Evolutionary conservation across 1,139 yeast genomes (phyloP).

Genomic region (Blastobotrys persicus): DNA sequence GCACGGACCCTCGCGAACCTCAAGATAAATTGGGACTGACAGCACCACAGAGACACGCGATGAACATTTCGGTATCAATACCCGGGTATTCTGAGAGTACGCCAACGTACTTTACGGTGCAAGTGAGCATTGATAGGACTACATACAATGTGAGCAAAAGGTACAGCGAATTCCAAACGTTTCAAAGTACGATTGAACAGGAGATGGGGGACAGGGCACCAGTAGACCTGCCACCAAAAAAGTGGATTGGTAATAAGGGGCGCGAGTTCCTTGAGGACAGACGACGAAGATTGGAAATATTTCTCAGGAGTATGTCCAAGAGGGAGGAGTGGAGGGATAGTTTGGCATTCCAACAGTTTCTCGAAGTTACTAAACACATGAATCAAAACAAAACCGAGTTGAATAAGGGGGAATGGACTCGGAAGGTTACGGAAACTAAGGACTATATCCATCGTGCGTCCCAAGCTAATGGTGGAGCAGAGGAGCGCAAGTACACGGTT

Average conservation of each 20-base stretch:
- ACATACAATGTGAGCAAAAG: slow-evolving; percentile 42
- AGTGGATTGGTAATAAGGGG: slow-evolving; percentile 33
- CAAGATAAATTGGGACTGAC: too few relatives aligned
- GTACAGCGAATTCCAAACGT: slow-evolving; percentile 52
- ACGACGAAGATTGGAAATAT: slow-evolving; percentile 35
- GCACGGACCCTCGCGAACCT: too few relatives aligned
- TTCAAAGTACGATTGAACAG: slow-evolving; percentile 46
- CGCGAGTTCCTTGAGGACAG: slow-evolving; percentile 35
- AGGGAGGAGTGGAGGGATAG: slow-evolving; percentile 37
- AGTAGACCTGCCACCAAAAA: slow-evolving; percentile 47
- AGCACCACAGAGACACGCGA: neutral
- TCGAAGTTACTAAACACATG: slow-evolving; percentile 30
- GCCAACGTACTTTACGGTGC: slow-evolving; percentile 41
- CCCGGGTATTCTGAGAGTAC: slow-evolving; percentile 36
- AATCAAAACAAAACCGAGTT: slow-evolving; percentile 2
- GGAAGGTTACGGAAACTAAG: slow-evolving; percentile 12
- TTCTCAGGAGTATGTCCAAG: slow-evolving; percentile 35
- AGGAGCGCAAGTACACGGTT: slow-evolving; percentile 30
- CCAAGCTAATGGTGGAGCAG: slow-evolving; percentile 29
- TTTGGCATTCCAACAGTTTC: slow-evolving; percentile 34
- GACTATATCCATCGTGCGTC: slow-evolving; percentile 13
- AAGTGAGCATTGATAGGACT: slow-evolving; percentile 33
- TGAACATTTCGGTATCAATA: slow-evolving; percentile 26
- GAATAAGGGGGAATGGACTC: slow-evolving; percentile 1
- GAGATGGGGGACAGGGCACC: slow-evolving; percentile 48